These are phyloP conservation scores for Porcisia deanei DNA, from an alignment of 208 protist genomes.

Conservation along the genomic window DNA sequence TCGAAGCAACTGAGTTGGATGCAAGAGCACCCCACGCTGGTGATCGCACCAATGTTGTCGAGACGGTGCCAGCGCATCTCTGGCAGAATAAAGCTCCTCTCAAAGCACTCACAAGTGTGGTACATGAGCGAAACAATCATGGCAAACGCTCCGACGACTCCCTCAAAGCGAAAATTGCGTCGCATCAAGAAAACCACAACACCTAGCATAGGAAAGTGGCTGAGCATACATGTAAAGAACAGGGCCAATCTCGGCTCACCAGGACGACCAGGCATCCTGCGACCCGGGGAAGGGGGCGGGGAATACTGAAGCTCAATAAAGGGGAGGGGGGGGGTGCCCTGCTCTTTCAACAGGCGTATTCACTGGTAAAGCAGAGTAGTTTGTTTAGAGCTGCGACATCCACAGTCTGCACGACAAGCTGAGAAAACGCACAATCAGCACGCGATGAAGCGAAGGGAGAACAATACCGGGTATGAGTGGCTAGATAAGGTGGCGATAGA, in stretches of 20 bases:
- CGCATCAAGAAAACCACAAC: conserved; percentile 32
- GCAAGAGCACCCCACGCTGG: conserved; percentile 43
- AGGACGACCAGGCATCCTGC: conserved; percentile 20
- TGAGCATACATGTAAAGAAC: conserved; percentile 60
- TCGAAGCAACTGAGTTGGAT: conserved; percentile 42
- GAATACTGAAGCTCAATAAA: neutral
- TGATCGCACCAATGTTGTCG: conserved; percentile 75
- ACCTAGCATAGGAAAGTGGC: conserved; percentile 50
- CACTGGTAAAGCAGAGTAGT: no score
- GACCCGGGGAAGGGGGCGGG: neutral
- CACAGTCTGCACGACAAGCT: no score
- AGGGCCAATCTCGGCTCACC: conserved; percentile 35
- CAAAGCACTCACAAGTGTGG: conserved; percentile 64
- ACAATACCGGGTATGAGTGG: no score
- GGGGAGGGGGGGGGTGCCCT: no score
- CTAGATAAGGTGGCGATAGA: no score
- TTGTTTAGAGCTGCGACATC: no score
- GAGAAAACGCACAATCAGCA: no score
- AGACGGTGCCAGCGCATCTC: conserved; percentile 72
- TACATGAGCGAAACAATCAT: conserved; percentile 72
- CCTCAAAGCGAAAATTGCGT: conserved; percentile 32
- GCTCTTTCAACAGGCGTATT: no score
- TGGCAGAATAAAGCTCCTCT: conserved; percentile 43
- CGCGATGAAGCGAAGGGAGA: no score
- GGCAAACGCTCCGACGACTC: conserved; percentile 28